phyloP scores from a whole-genome alignment of 2,329 filamentous ascomycete genomes.

The Fusarium sp. region DNA sequence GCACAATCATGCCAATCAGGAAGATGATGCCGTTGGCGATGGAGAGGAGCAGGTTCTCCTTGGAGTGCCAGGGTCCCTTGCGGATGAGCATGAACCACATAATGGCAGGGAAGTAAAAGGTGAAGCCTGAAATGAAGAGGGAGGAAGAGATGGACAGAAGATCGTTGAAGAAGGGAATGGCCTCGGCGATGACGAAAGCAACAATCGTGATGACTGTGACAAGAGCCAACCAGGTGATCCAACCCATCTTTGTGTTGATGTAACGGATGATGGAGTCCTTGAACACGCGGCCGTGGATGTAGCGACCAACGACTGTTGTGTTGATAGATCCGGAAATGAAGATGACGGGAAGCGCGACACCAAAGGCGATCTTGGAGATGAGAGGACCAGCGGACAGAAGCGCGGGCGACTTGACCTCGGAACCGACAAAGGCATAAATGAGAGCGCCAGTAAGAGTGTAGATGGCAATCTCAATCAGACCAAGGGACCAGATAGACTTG shows the following conservation, averaged over 20 bases:
- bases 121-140: slow-evolving; percentile 62
- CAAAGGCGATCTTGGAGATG: slow-evolving; percentile 76
- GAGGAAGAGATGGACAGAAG: slow-evolving; percentile 69
- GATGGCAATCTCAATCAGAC: slow-evolving; percentile 71
- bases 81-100: slow-evolving; percentile 59
- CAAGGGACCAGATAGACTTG: slow-evolving; percentile 72
- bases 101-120: slow-evolving; percentile 59
- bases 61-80: slow-evolving; percentile 49
- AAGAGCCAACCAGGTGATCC: slow-evolving; percentile 70
- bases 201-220: slow-evolving; percentile 69
- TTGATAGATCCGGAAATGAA: slow-evolving; percentile 81
- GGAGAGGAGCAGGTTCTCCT: slow-evolving; percentile 48
- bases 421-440: slow-evolving; percentile 77
- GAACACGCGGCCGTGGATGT: slow-evolving; percentile 61
- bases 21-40: slow-evolving; percentile 48
- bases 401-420: slow-evolving; percentile 73
- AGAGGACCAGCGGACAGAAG: slow-evolving; percentile 71
- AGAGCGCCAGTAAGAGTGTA: slow-evolving; percentile 76
- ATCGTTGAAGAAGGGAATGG: slow-evolving; percentile 79
- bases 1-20: slow-evolving; percentile 50
- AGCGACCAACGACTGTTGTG: slow-evolving; percentile 61
- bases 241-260: slow-evolving; percentile 63
- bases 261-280: slow-evolving; percentile 58
- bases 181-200: slow-evolving; percentile 78
- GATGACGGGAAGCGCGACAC: slow-evolving; percentile 78